phyloP scores from a whole-genome alignment of 371 early-diverging fungal species.

The Nematocida ironsii region DNA sequence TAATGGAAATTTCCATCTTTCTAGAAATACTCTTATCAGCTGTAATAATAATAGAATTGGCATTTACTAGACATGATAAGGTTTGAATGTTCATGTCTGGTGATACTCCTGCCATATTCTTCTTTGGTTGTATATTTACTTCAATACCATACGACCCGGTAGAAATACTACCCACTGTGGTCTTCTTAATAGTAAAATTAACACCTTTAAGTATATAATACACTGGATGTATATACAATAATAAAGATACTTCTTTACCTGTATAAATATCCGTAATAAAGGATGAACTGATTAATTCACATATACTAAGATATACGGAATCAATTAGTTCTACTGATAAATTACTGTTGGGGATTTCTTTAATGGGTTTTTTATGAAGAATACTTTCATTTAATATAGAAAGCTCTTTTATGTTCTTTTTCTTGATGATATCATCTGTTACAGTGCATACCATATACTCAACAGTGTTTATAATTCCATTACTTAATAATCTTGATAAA shows the following conservation, averaged over 20 bases:
- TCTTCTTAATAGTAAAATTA: not conserved
- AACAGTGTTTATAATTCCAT: constrained; percentile 1
- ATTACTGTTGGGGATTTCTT: not conserved
- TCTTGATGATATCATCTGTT: not conserved
- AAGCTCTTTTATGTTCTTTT: not conserved
- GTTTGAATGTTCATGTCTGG: not conserved
- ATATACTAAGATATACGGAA: not conserved
- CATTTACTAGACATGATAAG: not conserved
- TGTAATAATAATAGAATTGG: not conserved
- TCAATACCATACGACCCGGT: not conserved
- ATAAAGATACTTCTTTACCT: not conserved
- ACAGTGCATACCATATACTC: not conserved
- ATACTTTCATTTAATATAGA: not conserved
- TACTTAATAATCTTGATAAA: not conserved
- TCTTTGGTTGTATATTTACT: not conserved
- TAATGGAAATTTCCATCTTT: too few relatives aligned
- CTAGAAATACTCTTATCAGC: not conserved
- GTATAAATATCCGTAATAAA: not conserved
- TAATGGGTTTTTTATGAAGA: not conserved
- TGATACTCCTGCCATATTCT: not conserved
- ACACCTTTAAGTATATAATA: not conserved
- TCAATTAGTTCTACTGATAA: not conserved
- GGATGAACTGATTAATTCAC: not conserved
- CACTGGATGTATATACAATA: not conserved
- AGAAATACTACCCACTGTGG: not conserved